Base-by-base conservation (phyloP, 2,329 filamentous ascomycete genomes). In the Penicillium hesseltinei region DNA sequence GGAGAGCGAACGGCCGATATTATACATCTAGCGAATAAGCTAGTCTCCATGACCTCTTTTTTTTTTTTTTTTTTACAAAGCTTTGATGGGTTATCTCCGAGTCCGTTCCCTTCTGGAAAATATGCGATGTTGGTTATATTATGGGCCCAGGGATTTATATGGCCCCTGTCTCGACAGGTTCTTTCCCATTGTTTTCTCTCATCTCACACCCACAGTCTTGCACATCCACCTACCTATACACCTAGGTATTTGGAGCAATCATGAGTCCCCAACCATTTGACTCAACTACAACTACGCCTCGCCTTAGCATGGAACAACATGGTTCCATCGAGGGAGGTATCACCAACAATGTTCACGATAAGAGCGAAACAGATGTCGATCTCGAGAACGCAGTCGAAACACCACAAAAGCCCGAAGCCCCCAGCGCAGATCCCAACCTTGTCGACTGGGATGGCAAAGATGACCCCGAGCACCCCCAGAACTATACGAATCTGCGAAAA, bases 381-480 rank as follows among this genome's bases (percentile, higher is more conserved):
- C 23, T 52, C 33, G 29, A 53, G 23, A 35, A 54, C 1, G n/a
- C 27, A 5, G 17, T 25, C 38, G 29, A 44, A 3, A 19, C 21
- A 27, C 8, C 19, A 35, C 7, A 33, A 33, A 65, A 62, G 31
- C 39, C 47, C 13, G 42, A 52, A 19, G 48, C 59, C 6, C n/a
- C 36, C 15, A 40, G 5, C 19, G 65, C 66, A 44, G 70, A 71
- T 38, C 69, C 70, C 4, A 69, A 70, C 29, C 57, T 72, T 4
- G 69, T 72, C 2, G 66, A 67, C 49, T 72, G 67, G 67, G 61
- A 70, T 54, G 69, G 70, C 1, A 64, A 64, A 5, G 59, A 71
- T 42, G 70, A 72, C 46, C 68, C 65, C 2, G 66, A 66, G 25
- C 69, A 72, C 31, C 70, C 70, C 2, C 70, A 70, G 51, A 73